Evolutionary conservation across 345 rosid species (phyloP).

Genomic region (Rhizophora mangle): DNA sequence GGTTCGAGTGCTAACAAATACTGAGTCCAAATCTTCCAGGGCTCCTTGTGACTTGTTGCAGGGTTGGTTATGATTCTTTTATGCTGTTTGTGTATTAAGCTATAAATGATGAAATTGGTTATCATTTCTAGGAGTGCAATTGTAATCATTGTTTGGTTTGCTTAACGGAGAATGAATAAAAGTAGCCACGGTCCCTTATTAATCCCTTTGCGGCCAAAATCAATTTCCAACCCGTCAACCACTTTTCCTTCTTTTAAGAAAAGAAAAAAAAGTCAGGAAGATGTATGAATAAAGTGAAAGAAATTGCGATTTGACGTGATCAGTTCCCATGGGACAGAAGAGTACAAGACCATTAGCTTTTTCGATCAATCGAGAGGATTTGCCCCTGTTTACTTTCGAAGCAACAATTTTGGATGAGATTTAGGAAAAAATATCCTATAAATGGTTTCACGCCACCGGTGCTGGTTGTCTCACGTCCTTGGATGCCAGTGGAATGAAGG

Average conservation of each 20-base stretch:
- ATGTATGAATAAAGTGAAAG: too few relatives aligned
- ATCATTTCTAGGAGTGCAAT: background rate
- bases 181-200: background rate
- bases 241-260: background rate
- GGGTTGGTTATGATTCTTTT: conserved; percentile 10
- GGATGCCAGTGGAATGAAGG: too few relatives aligned
- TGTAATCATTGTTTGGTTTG: conserved; percentile 18
- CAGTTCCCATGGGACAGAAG: too few relatives aligned
- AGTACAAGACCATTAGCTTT: too few relatives aligned
- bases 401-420: background rate
- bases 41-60: background rate
- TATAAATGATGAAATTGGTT: conserved; percentile 9
- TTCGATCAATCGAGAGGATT: too few relatives aligned
- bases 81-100: background rate
- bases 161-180: conserved; percentile 5
- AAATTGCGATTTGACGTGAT: too few relatives aligned
- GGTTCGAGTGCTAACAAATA: conserved; percentile 27
- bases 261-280: background rate
- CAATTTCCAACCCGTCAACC: background rate
- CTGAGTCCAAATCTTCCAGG: conserved; percentile 24
- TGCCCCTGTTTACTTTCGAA: too few relatives aligned
- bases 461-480: too few relatives aligned
- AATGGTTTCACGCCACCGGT: too few relatives aligned
- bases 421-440: too few relatives aligned
- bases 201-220: background rate